phyloP scores from a whole-genome alignment of 345 rosid genomes.

The Cardamine chenopodiifolia region DNA sequence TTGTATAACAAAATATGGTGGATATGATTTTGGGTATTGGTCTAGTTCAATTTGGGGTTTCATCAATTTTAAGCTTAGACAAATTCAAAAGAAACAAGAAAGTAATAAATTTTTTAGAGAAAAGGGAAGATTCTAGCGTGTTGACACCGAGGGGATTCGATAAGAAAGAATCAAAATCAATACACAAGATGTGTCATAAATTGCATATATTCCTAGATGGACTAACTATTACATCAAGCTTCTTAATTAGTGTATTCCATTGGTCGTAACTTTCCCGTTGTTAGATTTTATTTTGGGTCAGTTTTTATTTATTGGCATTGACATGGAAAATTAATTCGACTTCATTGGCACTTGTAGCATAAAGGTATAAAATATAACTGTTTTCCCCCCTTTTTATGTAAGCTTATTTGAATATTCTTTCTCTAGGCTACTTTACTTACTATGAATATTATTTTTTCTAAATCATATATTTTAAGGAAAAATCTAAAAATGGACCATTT shows the following conservation, averaged over 20 bases:
- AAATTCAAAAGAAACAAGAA: constrained; percentile 2
- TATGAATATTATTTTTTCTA: constrained; percentile 15
- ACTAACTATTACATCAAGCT: constrained; percentile 32
- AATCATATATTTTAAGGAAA: not conserved
- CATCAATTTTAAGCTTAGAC: not conserved
- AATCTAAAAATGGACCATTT: too few species aligned
- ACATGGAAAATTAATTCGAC: not conserved
- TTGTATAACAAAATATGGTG: not conserved
- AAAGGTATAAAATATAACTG: constrained; percentile 10
- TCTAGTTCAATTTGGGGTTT: not conserved
- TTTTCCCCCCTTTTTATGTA: not conserved
- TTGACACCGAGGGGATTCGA: constrained; percentile 46
- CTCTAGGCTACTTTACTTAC: not conserved
- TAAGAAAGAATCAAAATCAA: constrained; percentile 56
- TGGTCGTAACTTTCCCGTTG: constrained; percentile 9
- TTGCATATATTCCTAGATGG: constrained; percentile 42
- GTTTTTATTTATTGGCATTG: not conserved
- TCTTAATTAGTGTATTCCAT: constrained; percentile 23
- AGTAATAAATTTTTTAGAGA: not conserved
- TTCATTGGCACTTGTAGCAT: not conserved
- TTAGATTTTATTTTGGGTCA: not conserved
- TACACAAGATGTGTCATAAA: constrained; percentile 32
- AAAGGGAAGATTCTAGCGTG: constrained; percentile 43
- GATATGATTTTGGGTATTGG: not conserved
- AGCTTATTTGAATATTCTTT: constrained; percentile 26